These are phyloP conservation scores for Moesziomyces aphidis DNA, from an alignment of 1,284 basidiomycete genomes.

Conservation along the genomic window DNA sequence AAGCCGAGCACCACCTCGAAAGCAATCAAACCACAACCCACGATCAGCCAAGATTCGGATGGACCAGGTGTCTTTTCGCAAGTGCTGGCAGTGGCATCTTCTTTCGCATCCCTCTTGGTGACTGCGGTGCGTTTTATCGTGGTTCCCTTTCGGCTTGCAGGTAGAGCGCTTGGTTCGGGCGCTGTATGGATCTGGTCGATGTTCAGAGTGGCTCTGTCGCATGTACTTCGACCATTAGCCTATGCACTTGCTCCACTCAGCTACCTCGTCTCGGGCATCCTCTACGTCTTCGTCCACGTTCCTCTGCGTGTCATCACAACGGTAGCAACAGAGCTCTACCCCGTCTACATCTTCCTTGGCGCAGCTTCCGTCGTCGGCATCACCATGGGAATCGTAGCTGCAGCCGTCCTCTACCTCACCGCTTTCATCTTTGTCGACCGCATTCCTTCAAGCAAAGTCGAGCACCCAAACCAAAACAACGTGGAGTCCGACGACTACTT, in stretches of 20 bases:
- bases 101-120: neutral
- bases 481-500: neutral
- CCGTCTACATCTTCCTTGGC: slow-evolving; percentile 50
- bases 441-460: neutral
- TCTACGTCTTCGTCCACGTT: slow-evolving; percentile 26
- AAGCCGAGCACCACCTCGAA: no score
- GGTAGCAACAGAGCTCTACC: slow-evolving; percentile 33
- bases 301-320: slow-evolving; percentile 5
- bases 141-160: slow-evolving; percentile 6
- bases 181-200: neutral
- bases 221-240: slow-evolving; percentile 19
- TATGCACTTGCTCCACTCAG: slow-evolving; percentile 26
- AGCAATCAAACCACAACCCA: no score
- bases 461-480: neutral
- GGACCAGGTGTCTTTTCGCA: neutral
- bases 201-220: slow-evolving; percentile 13
- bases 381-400: slow-evolving; percentile 22
- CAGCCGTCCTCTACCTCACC: slow-evolving; percentile 25
- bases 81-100: neutral
- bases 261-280: slow-evolving; percentile 32
- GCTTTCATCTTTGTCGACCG: slow-evolving; percentile 44
- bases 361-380: slow-evolving; percentile 33
- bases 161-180: neutral
- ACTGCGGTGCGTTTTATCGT: neutral
- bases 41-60: neutral